Evolutionary conservation across 1,284 basidiomycete genomes (phyloP).

Genomic region (Marasmius fiardii): DNA sequence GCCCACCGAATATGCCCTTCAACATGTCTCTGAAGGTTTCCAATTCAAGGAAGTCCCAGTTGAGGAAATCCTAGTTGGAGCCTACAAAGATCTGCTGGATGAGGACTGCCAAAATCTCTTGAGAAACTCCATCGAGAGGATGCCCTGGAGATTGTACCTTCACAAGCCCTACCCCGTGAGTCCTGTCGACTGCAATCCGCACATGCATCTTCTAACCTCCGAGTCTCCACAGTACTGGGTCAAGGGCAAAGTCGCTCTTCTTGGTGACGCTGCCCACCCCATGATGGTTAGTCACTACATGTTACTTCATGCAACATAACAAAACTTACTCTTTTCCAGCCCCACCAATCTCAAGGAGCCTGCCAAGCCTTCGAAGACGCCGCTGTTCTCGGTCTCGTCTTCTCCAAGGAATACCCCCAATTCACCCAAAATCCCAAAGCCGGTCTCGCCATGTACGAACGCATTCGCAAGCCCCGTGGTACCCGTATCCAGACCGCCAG

Average conservation of each 20-base stretch:
- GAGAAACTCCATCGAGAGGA: constrained; percentile 26
- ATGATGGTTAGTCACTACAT: constrained; percentile 19
- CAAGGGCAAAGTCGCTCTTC: constrained; percentile 22
- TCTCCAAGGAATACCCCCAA: constrained; percentile 22
- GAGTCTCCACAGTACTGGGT: constrained; percentile 19
- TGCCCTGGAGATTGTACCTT: constrained; percentile 30
- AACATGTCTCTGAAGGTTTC: constrained; percentile 27
- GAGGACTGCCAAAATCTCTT: constrained; percentile 23
- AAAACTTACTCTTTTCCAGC: constrained; percentile 10
- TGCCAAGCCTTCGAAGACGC: constrained; percentile 31
- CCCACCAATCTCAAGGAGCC: constrained; percentile 28
- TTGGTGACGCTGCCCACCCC: constrained; percentile 29
- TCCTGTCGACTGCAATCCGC: background rate
- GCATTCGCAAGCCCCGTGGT: constrained; percentile 27
- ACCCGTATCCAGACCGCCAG: constrained; percentile 25
- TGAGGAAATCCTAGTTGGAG: constrained; percentile 23
- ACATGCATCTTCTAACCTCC: background rate
- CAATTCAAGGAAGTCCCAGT: constrained; percentile 26
- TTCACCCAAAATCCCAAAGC: constrained; percentile 23
- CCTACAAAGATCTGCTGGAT: constrained; percentile 24
- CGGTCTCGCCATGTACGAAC: constrained; percentile 25
- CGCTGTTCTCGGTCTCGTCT: constrained; percentile 28
- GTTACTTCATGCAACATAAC: background rate
- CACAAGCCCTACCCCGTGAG: constrained; percentile 26
- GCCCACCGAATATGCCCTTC: constrained; percentile 28